A percentile compares a stretch with the other conserved stretches of the same genome.
These are phyloP conservation scores for Rhizophagus sp. DNA, from an alignment of 192 early-diverging fungal genomes.

Conservation along the genomic window DNA sequence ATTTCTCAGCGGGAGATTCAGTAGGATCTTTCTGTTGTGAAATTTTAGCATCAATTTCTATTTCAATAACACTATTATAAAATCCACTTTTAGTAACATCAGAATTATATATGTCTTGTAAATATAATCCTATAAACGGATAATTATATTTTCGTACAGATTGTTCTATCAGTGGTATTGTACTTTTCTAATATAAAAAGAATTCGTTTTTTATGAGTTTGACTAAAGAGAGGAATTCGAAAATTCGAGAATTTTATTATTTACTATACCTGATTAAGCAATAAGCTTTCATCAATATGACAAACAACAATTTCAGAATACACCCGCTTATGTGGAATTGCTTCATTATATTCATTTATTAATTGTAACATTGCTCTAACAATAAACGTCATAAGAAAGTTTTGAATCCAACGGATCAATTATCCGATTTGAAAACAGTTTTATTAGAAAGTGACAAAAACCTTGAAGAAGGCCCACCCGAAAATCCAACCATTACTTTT, in stretches of 20 bases:
- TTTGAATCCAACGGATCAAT: background rate
- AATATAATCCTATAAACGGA: slow-evolving; percentile 43
- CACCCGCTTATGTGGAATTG: slow-evolving; percentile 52
- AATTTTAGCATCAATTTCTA: slow-evolving; percentile 26
- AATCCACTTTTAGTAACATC: slow-evolving; percentile 41
- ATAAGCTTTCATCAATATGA: slow-evolving; percentile 73
- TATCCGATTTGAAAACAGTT: background rate
- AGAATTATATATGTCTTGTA: slow-evolving; percentile 70
- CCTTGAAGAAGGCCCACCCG: slow-evolving; percentile 83
- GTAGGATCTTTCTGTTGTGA: background rate
- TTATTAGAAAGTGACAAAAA: slow-evolving; percentile 29
- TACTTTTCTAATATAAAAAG: slow-evolving; percentile 24
- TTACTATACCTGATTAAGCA: slow-evolving; percentile 43
- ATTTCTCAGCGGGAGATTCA: slow-evolving; percentile 39
- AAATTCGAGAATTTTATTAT: background rate
- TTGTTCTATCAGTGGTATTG: slow-evolving; percentile 40
- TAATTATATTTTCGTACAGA: slow-evolving; percentile 46
- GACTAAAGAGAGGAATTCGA: background rate
- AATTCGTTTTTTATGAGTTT: background rate
- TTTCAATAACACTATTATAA: slow-evolving; percentile 40
- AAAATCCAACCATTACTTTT: slow-evolving; percentile 78
- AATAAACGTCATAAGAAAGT: background rate
- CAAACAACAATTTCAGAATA: slow-evolving; percentile 69
- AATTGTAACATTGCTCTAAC: slow-evolving; percentile 67
- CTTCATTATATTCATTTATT: slow-evolving; percentile 57